Percentiles rank a stretch among this genome's conserved stretches.
phyloP scores from a whole-genome alignment of 2,329 filamentous ascomycete genomes.

The Tolypocladium amazonense region DNA sequence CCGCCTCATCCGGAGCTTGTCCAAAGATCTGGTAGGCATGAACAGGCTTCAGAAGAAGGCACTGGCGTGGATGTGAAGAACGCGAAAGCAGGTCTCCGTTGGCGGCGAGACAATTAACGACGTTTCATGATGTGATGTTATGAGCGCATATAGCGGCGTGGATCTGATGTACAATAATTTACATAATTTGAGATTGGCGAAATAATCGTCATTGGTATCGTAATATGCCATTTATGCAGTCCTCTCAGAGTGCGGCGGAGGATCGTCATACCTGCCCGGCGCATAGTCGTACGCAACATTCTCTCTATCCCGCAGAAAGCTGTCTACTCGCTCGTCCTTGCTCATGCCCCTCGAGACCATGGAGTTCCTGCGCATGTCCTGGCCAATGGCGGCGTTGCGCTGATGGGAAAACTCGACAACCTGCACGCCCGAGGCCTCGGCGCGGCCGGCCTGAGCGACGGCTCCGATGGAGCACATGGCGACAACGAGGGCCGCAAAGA shows the following conservation, averaged over 20 bases:
- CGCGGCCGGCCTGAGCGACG: conserved; percentile 61
- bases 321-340: conserved; percentile 60
- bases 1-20: conserved; percentile 1
- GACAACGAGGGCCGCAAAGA: conserved; percentile 62
- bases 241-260: conserved; percentile 4
- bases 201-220: not conserved
- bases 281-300: conserved; percentile 22
- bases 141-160: not conserved
- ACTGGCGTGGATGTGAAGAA: conserved; percentile 1
- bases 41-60: not conserved
- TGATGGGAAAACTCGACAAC: conserved; percentile 57
- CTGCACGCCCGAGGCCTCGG: conserved; percentile 48
- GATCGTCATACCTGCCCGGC: conserved; percentile 18
- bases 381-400: conserved; percentile 54
- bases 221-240: not conserved
- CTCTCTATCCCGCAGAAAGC: conserved; percentile 67
- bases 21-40: not conserved
- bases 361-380: conserved; percentile 43
- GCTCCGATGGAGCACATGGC: conserved; percentile 59
- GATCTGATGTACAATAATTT: not conserved
- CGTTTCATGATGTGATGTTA: not conserved
- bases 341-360: conserved; percentile 39
- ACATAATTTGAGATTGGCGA: not conserved
- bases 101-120: not conserved
- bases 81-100: not conserved